These are phyloP conservation scores for Chionographis japonica DNA, from an alignment of 106 monocot genomes.

Conservation along the genomic window DNA sequence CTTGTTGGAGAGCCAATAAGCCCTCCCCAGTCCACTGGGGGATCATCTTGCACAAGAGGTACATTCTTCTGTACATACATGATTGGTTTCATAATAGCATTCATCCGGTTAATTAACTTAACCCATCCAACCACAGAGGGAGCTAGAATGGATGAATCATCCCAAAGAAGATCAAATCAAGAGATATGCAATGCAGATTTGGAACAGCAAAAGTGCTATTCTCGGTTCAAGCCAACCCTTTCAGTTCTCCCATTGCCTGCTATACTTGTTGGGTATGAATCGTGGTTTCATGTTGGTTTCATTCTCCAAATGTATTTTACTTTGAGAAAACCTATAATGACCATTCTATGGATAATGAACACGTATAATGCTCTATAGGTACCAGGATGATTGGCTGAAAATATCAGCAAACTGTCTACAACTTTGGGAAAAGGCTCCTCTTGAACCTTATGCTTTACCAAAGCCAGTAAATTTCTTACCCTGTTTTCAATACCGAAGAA, in stretches of 20 bases:
- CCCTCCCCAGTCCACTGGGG: constrained; percentile 47
- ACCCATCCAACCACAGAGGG: constrained; percentile 30
- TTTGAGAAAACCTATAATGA: constrained; percentile 1
- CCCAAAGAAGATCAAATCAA: constrained; percentile 55
- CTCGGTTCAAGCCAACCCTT: constrained; percentile 45
- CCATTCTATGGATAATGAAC: constrained; percentile 1
- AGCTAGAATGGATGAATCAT: constrained; percentile 64
- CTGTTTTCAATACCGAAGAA: background rate
- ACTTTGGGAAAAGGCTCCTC: constrained; percentile 91
- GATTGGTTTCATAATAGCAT: background rate
- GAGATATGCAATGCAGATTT: constrained; percentile 45
- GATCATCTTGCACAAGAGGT: constrained; percentile 61
- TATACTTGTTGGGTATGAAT: constrained; percentile 85
- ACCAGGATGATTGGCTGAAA: constrained; percentile 99
- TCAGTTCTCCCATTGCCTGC: constrained; percentile 68
- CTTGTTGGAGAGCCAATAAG: constrained; percentile 68
- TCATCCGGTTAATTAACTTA: background rate
- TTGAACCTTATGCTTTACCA: constrained; percentile 91
- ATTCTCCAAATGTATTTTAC: background rate
- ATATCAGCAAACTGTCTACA: constrained; percentile 57
- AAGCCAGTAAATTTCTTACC: constrained; percentile 59
- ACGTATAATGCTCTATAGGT: constrained; percentile 33
- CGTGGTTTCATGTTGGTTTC: constrained; percentile 1
- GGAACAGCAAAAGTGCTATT: constrained; percentile 42
- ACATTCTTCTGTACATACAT: constrained; percentile 6